These are phyloP conservation scores for Diaporthe velutina DNA, from an alignment of 2,329 filamentous ascomycete species.

Conservation along the genomic window DNA sequence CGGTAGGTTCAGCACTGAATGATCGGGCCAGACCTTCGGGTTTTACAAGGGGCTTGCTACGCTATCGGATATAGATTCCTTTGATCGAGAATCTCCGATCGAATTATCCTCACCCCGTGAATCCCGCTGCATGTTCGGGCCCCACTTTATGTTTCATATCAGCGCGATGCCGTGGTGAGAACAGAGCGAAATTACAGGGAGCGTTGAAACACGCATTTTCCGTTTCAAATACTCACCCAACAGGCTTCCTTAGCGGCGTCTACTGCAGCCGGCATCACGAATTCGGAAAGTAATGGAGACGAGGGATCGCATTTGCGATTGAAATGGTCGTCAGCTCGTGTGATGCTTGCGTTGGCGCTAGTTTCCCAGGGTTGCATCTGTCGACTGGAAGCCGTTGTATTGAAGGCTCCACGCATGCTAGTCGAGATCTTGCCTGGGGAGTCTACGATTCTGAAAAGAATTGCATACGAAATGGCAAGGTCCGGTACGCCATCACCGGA, in stretches of 20 bases:
- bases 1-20: not conserved
- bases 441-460: not conserved
- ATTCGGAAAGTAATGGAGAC: not conserved
- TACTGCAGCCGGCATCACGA: not conserved
- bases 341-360: not conserved
- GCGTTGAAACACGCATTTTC: not conserved
- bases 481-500: not conserved
- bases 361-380: too few species aligned
- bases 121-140: not conserved
- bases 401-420: not conserved
- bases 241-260: not conserved
- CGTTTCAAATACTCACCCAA: not conserved
- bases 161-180: not conserved
- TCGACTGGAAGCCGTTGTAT: not conserved
- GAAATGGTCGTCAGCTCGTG: not conserved
- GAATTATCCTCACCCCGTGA: not conserved
- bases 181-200: conserved; percentile 12
- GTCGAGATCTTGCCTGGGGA: not conserved
- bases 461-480: not conserved
- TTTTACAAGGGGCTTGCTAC: too few species aligned
- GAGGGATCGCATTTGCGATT: not conserved
- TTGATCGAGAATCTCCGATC: not conserved
- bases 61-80: not conserved
- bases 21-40: not conserved
- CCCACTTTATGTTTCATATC: conserved; percentile 19